Base-by-base conservation (phyloP, 1,139 yeast genomes). In the Pichia sp. region DNA sequence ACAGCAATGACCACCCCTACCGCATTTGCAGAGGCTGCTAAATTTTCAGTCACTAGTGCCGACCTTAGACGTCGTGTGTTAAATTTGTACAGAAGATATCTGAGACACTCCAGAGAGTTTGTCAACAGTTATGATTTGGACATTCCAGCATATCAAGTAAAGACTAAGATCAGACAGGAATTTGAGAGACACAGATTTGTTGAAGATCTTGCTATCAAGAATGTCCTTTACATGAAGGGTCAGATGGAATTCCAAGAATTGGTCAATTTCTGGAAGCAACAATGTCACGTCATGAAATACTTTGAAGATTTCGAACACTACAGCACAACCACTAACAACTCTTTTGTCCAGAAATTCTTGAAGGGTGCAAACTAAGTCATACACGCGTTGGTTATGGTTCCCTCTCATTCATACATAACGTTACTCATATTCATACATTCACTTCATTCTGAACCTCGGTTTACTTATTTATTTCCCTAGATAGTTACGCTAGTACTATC, bases 221-320 rank as follows among this genome's bases (percentile, higher is more conserved):
- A 84, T 59, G 69, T 82, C 14, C 67, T 84, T 41, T 74, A 77
- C 50, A 77, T 82, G 67, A 81, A 82, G 65, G 94, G 93, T 7
- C 91, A 83, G 54, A 83, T 83, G 91, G 95, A 85, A 61, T 85
- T 77, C 60, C 95, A 85, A 58, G 95, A 85, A 58, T 72, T 84
- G 55, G 69, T 81, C 52, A 85, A 85, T 64, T 85, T 84, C 66
- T 85, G 95, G 95, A 85, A 85, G 61, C 94, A 85, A 65, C 80
- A 76, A 55, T 75, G 91, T 50, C 94, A 85, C 61, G 87, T 85
- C 27, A 67, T 82, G 75, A 77, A 81, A 63, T 84, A 77, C 64
- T 84, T 84, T 52, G 84, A 78, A 50, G 77, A 77, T 51, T 82
- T 74, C 59, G 70, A 72, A 38, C 62, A 63, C 32, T 70, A 75